A percentile compares a stretch with the other conserved stretches of the same genome.
Conservation (phyloP, 805 yeast genomes). For the Ogataea degrootiae region DNA sequence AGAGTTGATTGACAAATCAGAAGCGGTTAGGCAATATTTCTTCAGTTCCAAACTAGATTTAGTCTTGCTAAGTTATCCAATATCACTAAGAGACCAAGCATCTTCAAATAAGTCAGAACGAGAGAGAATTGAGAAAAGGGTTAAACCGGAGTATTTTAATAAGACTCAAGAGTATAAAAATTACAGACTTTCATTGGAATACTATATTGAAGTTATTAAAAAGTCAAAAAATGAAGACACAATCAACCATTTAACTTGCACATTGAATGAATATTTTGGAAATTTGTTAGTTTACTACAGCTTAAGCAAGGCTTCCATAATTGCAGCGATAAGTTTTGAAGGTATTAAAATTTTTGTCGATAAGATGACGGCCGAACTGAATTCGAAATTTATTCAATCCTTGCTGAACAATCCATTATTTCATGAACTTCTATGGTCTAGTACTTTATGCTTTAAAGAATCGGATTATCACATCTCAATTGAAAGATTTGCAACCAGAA, state of each 20-base stretch:
- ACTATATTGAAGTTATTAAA: constrained; percentile 10
- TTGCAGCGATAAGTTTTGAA: constrained; percentile 13
- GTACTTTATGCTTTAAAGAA: constrained; percentile 18
- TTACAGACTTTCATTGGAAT: constrained; percentile 7
- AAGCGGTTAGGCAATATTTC: constrained; percentile 6
- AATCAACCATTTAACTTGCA: constrained; percentile 6
- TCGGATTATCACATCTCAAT: constrained; percentile 10
- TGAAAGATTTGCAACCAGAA: constrained; percentile 15
- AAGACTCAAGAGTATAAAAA: constrained; percentile 9
- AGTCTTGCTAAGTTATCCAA: constrained; percentile 12
- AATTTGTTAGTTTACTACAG: constrained; percentile 7
- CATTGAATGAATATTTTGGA: constrained; percentile 10
- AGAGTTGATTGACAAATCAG: constrained; percentile 7
- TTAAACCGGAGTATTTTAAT: constrained; percentile 11
- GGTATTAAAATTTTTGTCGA: constrained; percentile 11
- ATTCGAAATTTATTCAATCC: constrained; percentile 1
- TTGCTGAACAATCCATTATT: constrained; percentile 8
- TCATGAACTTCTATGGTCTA: constrained; percentile 14
- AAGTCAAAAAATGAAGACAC: constrained; percentile 7
- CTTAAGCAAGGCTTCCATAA: constrained; percentile 1
- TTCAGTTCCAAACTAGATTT: constrained; percentile 10
- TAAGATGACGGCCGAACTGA: neutral
- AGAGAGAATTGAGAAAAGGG: constrained; percentile 9
- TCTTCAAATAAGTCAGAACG: constrained; percentile 8
- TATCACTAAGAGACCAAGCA: constrained; percentile 7